Base-by-base conservation (phyloP, 2,329 filamentous ascomycete species). In the Colletotrichum viniferum region DNA sequence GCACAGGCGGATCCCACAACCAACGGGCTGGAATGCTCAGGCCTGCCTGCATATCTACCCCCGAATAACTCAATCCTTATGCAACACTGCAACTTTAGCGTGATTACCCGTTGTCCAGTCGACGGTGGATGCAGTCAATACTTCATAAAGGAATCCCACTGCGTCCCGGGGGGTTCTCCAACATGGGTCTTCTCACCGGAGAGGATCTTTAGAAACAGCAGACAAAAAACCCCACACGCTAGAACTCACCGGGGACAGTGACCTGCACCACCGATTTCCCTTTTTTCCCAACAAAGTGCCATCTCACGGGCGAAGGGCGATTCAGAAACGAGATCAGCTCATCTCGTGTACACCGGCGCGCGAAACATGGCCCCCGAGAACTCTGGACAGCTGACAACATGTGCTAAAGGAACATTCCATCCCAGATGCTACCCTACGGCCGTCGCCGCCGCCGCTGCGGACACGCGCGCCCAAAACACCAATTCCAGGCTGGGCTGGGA, bases 41-140 rank as follows among this genome's bases (percentile, higher is more conserved):
- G 43, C 43, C 3, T 52, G 43, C 43, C 43, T 70, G 12, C 38
- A 28, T 24, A 21, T 48, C n/a, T 21, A n/a, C 18, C 36, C n/a
- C 7, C 52, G 21, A 21, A 21, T 12, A 56, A 18, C 18, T 12
- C 30, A 24, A 60, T n/a, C 18, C 62, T 48, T 75, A 48, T 75
- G 69, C 56, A 68, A 58, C 43, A 24, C 21, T 26, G n/a, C n/a
- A 36, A 18, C 18, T n/a, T 16, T 24, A 32, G 28, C 13, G 16
- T 21, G 28, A 24, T 34, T n/a, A 28, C 18, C 9, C 12, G 69
- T 76, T 76, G 73, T 73, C 73, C 58, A 73, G 69, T 73, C 34
- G 63, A 76, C 32, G 30, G 63, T 76, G 70, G 58, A 60, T 62
- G 69, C 62, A 12, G 14, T 60, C 43, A 58, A 30, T 24, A 52